Evolutionary conservation across 148 eudicot genomes (phyloP).

Genomic region (Chenopodium formosanum): DNA sequence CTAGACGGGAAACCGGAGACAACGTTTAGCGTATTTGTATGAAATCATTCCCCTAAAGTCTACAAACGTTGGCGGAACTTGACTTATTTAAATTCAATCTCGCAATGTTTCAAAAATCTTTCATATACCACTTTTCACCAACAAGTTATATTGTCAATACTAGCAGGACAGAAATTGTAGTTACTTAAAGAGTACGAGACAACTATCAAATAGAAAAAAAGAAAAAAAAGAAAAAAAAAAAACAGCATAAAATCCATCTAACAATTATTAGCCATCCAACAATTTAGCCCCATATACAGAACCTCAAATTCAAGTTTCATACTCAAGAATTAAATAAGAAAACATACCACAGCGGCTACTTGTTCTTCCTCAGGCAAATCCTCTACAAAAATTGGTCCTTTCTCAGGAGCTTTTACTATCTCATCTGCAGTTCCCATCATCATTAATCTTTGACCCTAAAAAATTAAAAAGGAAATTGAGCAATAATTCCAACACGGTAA

Average conservation of each 20-base stretch:
- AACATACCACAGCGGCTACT: slow-evolving; percentile 65
- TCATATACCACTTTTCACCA: no score
- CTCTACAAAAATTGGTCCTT: slow-evolving; percentile 85
- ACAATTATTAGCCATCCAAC: not conserved
- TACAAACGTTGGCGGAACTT: no score
- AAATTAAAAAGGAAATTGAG: slow-evolving; percentile 8
- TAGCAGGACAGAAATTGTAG: not conserved
- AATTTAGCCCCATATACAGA: not conserved
- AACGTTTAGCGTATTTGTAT: no score
- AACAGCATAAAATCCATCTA: not conserved
- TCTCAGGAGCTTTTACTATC: slow-evolving; percentile 96
- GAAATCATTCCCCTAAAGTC: no score
- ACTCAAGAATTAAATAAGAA: slow-evolving; percentile 1
- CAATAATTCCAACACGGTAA: slow-evolving; percentile 17
- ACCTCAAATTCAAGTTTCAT: not conserved
- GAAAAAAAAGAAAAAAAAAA: not conserved
- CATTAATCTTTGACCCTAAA: slow-evolving; percentile 93
- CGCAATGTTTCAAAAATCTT: no score
- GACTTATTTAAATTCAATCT: no score
- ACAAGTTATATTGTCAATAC: not conserved
- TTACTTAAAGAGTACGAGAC: not conserved
- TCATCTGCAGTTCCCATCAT: slow-evolving; percentile 99
- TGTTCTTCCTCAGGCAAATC: slow-evolving; percentile 98
- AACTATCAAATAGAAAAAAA: not conserved
- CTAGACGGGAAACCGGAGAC: no score